Evolutionary conservation across 495 filamentous ascomycete species (phyloP), one percentile per base, ranked within the genome.

Genomic region (Penicillium soppii): DNA sequence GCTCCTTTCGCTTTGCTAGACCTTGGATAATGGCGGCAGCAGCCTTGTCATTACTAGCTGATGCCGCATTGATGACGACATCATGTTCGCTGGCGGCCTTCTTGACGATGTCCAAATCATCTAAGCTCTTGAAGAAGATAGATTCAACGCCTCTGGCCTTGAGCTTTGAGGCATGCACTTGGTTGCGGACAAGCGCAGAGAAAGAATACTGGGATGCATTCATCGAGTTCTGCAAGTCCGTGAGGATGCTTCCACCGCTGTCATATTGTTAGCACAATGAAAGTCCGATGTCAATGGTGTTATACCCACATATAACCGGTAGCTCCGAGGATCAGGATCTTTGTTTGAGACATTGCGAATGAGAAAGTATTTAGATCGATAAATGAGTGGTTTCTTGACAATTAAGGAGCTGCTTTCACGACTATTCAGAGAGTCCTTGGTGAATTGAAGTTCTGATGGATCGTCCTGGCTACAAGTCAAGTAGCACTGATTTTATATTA

Each of bases 51-150:
- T 48, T 32, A 33, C 21, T 38, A 2, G 32, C 45, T 16, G 45
- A 37, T 30, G 45, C 45, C 1, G 33, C 45, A 25, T 48, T 48
- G 32, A 48, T 38, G 7, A 48, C 45, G 16, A 48, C 33, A 38
- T 48, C 33, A 17, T 48, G 13, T 25, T 48, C 15, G 5, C 20
- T 16, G 12, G 45, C 45, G 19, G 33, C 45, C 9, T 48, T 9
- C 10, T n/a, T 38, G 45, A 10, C 25, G 19, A n/a, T 15, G 12
- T 48, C 45, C 5, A 37, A 12, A 7, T 48, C 45, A 38, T 48
- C 33, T 7, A 48, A 13, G 5, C 45, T 33, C 10, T 48, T 1
- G 13, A 48, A 37, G 4, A 16, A 15, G 10, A 48, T 5, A 4
- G 45, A 13, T 21, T 38, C 25, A 12, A 48, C 32, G 3, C 45